Conservation (phyloP, 768 basidiomycete species). For the Lactarius sp. region DNA sequence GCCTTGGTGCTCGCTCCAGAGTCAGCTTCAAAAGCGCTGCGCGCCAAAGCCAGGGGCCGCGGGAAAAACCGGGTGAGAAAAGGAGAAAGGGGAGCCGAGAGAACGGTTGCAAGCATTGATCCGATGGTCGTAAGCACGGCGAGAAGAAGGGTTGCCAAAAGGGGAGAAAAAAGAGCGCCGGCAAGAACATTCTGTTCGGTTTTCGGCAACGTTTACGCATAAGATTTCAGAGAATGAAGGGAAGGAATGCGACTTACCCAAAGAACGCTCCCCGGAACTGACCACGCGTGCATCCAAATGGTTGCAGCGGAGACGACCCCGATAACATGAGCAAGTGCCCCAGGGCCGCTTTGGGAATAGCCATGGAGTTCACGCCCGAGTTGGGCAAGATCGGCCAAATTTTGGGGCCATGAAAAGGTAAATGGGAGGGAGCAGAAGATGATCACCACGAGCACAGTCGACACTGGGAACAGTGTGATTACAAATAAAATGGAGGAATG, state of each 20-base stretch:
- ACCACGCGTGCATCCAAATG: conserved; percentile 97
- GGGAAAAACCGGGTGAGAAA: conserved; percentile 79
- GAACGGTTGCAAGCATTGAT: conserved; percentile 72
- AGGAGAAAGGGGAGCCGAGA: conserved; percentile 81
- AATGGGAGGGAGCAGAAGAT: conserved; percentile 57
- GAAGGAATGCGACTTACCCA: conserved; percentile 51
- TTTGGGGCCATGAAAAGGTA: conserved; percentile 71
- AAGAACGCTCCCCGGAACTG: conserved; percentile 88
- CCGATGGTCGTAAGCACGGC: conserved; percentile 85
- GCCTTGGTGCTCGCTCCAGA: conserved; percentile 39
- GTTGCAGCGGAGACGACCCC: conserved; percentile 79
- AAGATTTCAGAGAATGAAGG: conserved; percentile 6
- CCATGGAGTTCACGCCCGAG: conserved; percentile 71
- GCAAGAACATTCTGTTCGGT: conserved; percentile 73
- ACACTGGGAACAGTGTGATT: conserved; percentile 64
- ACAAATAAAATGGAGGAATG: conserved; percentile 65
- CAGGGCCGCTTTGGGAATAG: conserved; percentile 67
- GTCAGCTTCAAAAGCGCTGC: conserved; percentile 70
- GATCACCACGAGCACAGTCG: conserved; percentile 48
- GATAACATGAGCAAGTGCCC: conserved; percentile 69
- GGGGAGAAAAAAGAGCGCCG: conserved; percentile 80
- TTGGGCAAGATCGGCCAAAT: conserved; percentile 67
- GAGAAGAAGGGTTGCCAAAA: conserved; percentile 74
- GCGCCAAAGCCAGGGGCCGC: conserved; percentile 77
- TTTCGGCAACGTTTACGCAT: neutral